Evolutionary conservation across 2,329 filamentous ascomycete genomes (phyloP).

Genomic region (Tolypocladium capitatum): DNA sequence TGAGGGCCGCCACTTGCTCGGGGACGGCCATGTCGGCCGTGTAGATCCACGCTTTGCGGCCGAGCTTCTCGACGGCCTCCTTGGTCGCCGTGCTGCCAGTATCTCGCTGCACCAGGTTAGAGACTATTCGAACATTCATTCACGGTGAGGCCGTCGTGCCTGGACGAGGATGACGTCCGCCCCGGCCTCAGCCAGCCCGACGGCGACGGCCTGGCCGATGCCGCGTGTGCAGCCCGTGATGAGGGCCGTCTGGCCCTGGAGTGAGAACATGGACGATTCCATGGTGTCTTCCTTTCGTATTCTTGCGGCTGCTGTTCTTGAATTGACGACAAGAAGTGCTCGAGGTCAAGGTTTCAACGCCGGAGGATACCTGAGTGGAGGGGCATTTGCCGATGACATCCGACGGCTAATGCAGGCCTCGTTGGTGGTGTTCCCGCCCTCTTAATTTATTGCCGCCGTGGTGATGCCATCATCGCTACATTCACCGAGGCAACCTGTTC

Average conservation of each 20-base stretch:
- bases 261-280: conserved; percentile 31
- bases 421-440: too few relatives aligned
- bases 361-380: not conserved
- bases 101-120: conserved; percentile 22
- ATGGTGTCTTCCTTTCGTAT: not conserved
- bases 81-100: conserved; percentile 37
- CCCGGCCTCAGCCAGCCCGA: conserved; percentile 45
- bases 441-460: too few relatives aligned
- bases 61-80: conserved; percentile 47
- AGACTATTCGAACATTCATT: not conserved
- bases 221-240: conserved; percentile 44
- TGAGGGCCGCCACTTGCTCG: conserved; percentile 45
- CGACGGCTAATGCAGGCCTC: too few relatives aligned
- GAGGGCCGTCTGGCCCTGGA: conserved; percentile 42
- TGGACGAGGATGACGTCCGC: conserved; percentile 43
- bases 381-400: not conserved
- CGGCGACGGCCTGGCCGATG: conserved; percentile 43
- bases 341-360: not conserved
- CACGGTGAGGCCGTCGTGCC: conserved; percentile 15
- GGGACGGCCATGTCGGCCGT: conserved; percentile 53
- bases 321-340: not conserved
- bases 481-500: too few relatives aligned
- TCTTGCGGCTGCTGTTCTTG: not conserved
- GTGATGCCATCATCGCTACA: too few relatives aligned
- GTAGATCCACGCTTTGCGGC: conserved; percentile 55